These are phyloP conservation scores for Talaromyces adpressus DNA, from an alignment of 495 filamentous ascomycete genomes.

Conservation along the genomic window DNA sequence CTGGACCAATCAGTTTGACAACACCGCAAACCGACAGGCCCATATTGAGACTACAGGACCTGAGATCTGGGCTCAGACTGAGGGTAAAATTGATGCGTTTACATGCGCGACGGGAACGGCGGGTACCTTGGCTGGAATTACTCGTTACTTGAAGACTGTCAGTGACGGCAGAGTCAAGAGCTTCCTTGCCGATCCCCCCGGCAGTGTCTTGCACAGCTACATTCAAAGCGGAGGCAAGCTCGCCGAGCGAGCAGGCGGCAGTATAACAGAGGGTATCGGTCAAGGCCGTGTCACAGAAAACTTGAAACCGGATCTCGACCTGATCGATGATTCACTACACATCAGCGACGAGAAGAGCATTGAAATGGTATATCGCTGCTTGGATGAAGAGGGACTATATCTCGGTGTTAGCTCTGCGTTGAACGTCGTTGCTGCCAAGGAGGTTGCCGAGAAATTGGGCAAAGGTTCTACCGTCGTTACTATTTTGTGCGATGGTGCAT, in stretches of 20 bases:
- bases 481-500: constrained; percentile 89
- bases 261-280: constrained; percentile 96
- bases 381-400: constrained; percentile 95
- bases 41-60: constrained; percentile 96
- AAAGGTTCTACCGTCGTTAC: constrained; percentile 90
- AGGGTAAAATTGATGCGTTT: constrained; percentile 83
- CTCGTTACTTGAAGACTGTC: constrained; percentile 79
- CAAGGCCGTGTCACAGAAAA: constrained; percentile 97
- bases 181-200: constrained; percentile 90
- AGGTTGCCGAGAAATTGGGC: constrained; percentile 85
- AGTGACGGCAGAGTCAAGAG: constrained; percentile 77
- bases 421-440: constrained; percentile 92
- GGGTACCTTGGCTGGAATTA: constrained; percentile 85
- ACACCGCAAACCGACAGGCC: constrained; percentile 84
- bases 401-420: constrained; percentile 88
- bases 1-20: constrained; percentile 99
- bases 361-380: constrained; percentile 94
- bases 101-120: constrained; percentile 92
- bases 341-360: constrained; percentile 91
- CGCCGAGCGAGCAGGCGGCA: constrained; percentile 71
- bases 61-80: constrained; percentile 94
- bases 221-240: constrained; percentile 79
- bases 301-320: constrained; percentile 71
- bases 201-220: constrained; percentile 86
- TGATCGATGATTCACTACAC: constrained; percentile 79